These are phyloP conservation scores for Arctium lappa DNA, from an alignment of 129 eudicot genomes.

Conservation along the genomic window DNA sequence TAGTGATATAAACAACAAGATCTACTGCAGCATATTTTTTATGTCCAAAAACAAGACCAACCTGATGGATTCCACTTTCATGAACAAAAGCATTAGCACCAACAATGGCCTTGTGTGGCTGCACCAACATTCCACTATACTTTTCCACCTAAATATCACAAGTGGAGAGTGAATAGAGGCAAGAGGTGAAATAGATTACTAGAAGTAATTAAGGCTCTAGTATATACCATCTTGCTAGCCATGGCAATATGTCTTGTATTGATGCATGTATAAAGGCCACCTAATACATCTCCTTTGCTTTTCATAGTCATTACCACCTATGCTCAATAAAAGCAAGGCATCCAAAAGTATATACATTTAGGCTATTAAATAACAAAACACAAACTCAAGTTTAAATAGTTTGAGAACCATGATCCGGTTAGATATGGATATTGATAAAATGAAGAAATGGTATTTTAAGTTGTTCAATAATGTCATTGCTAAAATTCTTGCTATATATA, in stretches of 20 bases:
- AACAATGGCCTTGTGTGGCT: slow-evolving; percentile 90
- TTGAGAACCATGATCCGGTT: too few relatives aligned
- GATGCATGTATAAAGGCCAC: slow-evolving; percentile 75
- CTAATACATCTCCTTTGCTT: slow-evolving; percentile 63
- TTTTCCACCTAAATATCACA: slow-evolving; percentile 60
- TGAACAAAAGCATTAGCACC: slow-evolving; percentile 94
- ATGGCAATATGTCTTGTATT: slow-evolving; percentile 57
- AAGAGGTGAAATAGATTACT: background rate
- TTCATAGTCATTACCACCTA: slow-evolving; percentile 86
- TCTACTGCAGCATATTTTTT: too few relatives aligned
- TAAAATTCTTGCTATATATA: too few relatives aligned
- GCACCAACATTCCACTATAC: slow-evolving; percentile 66
- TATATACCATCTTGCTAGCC: slow-evolving; percentile 86
- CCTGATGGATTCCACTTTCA: slow-evolving; percentile 97
- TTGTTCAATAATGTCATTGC: too few relatives aligned
- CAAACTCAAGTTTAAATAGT: too few relatives aligned
- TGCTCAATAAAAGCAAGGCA: background rate
- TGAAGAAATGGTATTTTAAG: too few relatives aligned
- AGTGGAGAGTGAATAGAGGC: background rate
- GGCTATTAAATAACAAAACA: too few relatives aligned
- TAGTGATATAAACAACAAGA: too few relatives aligned
- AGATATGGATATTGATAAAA: too few relatives aligned
- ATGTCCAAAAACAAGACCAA: background rate
- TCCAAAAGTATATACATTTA: background rate
- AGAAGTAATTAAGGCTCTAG: background rate